Percentiles rank a stretch among this genome's conserved stretches.
Evolutionary conservation across 768 basidiomycete genomes (phyloP).

Genomic region (Kwoniella mangroviensis): DNA sequence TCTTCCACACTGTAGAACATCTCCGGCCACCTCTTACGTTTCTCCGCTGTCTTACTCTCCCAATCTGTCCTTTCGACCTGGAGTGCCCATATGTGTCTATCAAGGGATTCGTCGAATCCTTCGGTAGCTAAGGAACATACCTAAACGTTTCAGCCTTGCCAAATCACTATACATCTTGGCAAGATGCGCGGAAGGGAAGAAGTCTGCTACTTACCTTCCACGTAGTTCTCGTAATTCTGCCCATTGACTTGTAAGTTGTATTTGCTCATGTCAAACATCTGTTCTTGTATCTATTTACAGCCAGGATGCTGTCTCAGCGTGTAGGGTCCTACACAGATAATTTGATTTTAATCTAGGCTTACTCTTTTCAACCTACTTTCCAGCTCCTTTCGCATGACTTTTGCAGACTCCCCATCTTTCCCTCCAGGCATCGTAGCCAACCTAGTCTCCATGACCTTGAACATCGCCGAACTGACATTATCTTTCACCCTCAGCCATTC

Average conservation of each 20-base stretch:
- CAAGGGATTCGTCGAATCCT: conserved; percentile 83
- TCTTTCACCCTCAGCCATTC: conserved; percentile 70
- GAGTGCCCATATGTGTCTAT: conserved; percentile 78
- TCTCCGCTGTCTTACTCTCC: conserved; percentile 73
- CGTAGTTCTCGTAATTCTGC: conserved; percentile 71
- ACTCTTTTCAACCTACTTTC: conserved; percentile 45
- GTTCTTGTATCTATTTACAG: conserved; percentile 61
- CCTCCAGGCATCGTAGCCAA: conserved; percentile 59
- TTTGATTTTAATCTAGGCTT: background rate
- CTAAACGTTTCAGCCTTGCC: background rate
- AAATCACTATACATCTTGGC: background rate
- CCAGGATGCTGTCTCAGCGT: background rate
- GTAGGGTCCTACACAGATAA: background rate
- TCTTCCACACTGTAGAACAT: conserved; percentile 62
- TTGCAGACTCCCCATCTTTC: conserved; percentile 61
- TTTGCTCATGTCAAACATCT: conserved; percentile 67
- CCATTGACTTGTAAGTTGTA: conserved; percentile 82
- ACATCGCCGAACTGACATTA: conserved; percentile 63
- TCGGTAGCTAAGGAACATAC: conserved; percentile 66
- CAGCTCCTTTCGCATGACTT: conserved; percentile 56
- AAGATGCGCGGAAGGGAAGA: background rate
- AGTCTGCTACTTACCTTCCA: conserved; percentile 56
- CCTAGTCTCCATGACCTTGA: conserved; percentile 62
- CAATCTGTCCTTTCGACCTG: conserved; percentile 74
- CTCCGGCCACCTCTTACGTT: conserved; percentile 68